Evolutionary conservation across 2,329 filamentous ascomycete genomes (phyloP).

Genomic region (Botrytis sinoallii): DNA sequence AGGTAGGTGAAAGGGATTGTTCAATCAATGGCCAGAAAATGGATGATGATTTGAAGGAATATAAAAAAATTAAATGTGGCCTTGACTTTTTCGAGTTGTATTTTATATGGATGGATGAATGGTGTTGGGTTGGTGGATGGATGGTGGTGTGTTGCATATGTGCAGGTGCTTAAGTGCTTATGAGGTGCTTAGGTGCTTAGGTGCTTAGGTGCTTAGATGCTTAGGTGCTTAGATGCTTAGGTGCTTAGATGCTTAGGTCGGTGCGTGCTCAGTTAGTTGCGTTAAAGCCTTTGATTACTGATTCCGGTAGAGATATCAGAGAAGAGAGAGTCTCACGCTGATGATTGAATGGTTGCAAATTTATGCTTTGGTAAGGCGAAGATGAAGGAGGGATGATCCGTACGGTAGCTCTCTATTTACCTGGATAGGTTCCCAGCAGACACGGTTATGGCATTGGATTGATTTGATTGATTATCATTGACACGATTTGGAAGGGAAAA

Average conservation of each 20-base stretch:
- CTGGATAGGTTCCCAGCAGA: background rate
- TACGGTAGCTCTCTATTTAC: background rate
- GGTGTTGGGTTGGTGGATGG: background rate
- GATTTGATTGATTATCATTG: background rate
- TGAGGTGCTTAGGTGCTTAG: background rate
- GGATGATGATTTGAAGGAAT: background rate
- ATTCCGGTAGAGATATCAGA: too few species aligned
- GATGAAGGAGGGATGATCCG: background rate
- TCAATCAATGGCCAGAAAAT: background rate
- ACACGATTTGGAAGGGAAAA: background rate
- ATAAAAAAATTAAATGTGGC: background rate
- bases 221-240: background rate
- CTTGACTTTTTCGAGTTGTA: background rate
- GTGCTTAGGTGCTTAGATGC: background rate
- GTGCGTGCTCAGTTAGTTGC: background rate
- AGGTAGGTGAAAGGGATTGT: conserved; percentile 4
- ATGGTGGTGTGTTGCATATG: background rate
- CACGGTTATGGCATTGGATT: too few species aligned
- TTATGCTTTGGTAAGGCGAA: conserved; percentile 3
- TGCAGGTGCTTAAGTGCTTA: background rate
- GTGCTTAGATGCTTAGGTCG: background rate
- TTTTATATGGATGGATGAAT: background rate
- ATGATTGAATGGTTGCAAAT: background rate
- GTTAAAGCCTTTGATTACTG: background rate
- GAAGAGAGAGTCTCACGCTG: background rate